Evolutionary conservation across 2,329 filamentous ascomycete genomes (phyloP).

Genomic region (Albifimbria verrucaria): DNA sequence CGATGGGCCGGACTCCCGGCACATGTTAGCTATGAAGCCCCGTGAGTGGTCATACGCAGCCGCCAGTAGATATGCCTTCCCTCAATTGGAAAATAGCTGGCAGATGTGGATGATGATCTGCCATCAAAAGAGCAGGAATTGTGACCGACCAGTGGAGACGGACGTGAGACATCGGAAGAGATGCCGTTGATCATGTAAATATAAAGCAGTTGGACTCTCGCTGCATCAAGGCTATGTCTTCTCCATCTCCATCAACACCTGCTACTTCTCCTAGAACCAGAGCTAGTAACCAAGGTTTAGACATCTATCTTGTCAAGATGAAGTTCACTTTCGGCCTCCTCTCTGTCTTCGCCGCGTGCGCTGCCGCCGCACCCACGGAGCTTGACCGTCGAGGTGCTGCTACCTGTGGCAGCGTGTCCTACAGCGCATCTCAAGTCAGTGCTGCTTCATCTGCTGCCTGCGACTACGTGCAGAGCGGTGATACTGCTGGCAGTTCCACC

Average conservation of each 20-base stretch:
- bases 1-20: neutral
- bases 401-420: conserved; percentile 26
- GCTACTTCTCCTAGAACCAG: neutral
- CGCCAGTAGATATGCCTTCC: neutral
- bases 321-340: conserved; percentile 21
- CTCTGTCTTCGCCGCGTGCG: conserved; percentile 23
- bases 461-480: conserved; percentile 15
- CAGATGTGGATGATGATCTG: neutral
- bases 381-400: conserved; percentile 18
- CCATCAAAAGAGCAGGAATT: neutral
- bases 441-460: conserved; percentile 25
- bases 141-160: neutral
- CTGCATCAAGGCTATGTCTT: neutral
- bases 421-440: conserved; percentile 22
- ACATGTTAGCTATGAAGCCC: neutral
- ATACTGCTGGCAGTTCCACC: conserved; percentile 22
- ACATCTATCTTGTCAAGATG: conserved; percentile 19
- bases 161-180: neutral
- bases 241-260: neutral
- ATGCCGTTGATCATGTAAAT: no score
- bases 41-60: neutral
- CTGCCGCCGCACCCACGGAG: conserved; percentile 22
- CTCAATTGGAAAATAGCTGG: neutral
- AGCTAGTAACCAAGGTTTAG: no score
- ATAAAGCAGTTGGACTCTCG: no score